Base-by-base conservation (phyloP, 2,329 filamentous ascomycete genomes). In the Pyrenochaeta sp. region DNA sequence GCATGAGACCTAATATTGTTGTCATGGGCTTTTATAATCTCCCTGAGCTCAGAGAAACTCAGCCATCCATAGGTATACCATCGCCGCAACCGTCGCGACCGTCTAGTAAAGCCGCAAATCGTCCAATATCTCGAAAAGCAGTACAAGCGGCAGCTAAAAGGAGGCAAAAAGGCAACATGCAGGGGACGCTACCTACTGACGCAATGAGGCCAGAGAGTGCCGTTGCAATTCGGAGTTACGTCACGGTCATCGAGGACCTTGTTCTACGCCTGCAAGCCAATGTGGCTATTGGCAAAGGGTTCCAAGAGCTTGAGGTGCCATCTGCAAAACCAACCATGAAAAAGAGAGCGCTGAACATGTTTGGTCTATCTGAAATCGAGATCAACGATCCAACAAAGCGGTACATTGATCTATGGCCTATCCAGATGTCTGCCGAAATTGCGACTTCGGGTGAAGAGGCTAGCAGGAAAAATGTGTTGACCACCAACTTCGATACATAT, bases 401-500 rank as follows among this genome's bases (percentile, higher is more conserved):
- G 66, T 94, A 89, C 67, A 91, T 96, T 56, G 92, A 96, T 67
- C 78, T 96, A 4, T 96, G 92, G 92, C 92, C 92, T 0, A 95
- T 96, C 47, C 92, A 96, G 62, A 96, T 96, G 91, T 94, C 91
- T 5, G 91, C 91, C 1, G 90, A 94, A 65, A 85, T 95, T 30
- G 85, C 86, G 0, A 81, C 88, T 1, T 87, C 59, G 12, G 67
- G 68, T 4, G 71, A 59, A 83, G 68, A 71, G 31, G 61, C 65
- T 3, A 63, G 61, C 10, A 83, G 82, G 54, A 78, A 83, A 56
- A 87, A 86, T 64, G 82, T 95, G 5, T 75, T 94, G 49, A 96
- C 92, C 0, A 95, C 90, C 0, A 96, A 96, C 62, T 96, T 96
- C 72, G 92, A 96, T 72, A 96, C 92, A 0, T 96, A 92, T 83